Conservation (phyloP, 345 rosid species). For the Limnanthes douglasii region DNA sequence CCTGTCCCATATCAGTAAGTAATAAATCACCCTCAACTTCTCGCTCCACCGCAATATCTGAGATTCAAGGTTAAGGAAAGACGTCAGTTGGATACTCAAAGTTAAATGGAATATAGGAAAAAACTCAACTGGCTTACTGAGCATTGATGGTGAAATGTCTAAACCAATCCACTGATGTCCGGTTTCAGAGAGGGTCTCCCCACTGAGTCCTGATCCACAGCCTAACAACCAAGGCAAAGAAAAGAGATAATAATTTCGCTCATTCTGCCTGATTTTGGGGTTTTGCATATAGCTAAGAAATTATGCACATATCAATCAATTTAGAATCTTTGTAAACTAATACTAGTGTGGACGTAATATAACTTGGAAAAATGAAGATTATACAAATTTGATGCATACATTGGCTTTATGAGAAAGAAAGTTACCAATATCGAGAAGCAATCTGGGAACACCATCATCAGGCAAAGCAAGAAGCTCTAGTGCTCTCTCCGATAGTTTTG, state of each 20-base stretch:
- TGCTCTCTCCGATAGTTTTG: constrained; percentile 83
- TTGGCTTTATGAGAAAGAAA: constrained; percentile 1
- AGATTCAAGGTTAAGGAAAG: constrained; percentile 2
- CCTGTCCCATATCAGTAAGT: constrained; percentile 98
- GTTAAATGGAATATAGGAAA: background rate
- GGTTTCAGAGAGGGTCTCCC: constrained; percentile 70
- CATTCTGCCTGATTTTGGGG: no score
- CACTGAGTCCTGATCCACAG: constrained; percentile 91
- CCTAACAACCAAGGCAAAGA: constrained; percentile 22
- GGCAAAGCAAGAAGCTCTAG: constrained; percentile 89
- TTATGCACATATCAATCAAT: no score
- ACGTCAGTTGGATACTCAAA: background rate
- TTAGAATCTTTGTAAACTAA: no score
- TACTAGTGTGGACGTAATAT: no score
- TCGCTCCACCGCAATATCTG: constrained; percentile 76
- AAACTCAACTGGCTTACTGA: constrained; percentile 22
- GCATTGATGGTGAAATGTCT: constrained; percentile 84
- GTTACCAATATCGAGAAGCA: constrained; percentile 81
- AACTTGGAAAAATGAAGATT: no score
- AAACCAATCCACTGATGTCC: constrained; percentile 90
- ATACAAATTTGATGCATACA: no score
- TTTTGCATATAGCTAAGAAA: no score
- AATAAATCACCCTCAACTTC: constrained; percentile 89
- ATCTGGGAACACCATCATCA: constrained; percentile 58
- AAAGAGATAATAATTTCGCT: no score